Percentiles rank a stretch among this genome's conserved stretches.
phyloP scores from a whole-genome alignment of 305 asterid genomes.

The Euphrasia arctica region DNA sequence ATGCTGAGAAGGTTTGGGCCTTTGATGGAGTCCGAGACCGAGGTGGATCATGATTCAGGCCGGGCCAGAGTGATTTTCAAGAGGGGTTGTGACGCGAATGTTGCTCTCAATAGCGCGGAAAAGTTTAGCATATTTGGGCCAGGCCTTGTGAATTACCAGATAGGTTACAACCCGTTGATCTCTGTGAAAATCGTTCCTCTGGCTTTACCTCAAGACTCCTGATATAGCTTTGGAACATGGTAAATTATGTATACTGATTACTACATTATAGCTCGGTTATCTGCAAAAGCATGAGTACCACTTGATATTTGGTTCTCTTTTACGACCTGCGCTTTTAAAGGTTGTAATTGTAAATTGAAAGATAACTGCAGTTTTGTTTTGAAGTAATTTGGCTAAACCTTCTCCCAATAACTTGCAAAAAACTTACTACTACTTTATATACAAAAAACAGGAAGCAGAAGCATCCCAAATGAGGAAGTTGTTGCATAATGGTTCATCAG shows the following conservation, averaged over 20 bases:
- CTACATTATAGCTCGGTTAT: neutral
- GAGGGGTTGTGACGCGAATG: constrained; percentile 81
- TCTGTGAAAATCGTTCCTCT: constrained; percentile 45
- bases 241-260: constrained; percentile 31
- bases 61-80: constrained; percentile 78
- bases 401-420: too few relatives aligned
- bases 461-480: constrained; percentile 19
- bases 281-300: neutral
- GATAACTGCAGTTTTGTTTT: too few relatives aligned
- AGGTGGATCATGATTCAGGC: constrained; percentile 55
- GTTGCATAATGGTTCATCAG: constrained; percentile 20
- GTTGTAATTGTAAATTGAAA: too few relatives aligned
- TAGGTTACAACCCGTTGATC: constrained; percentile 59
- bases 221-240: constrained; percentile 25
- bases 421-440: neutral
- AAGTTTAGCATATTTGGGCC: constrained; percentile 75
- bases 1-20: constrained; percentile 83
- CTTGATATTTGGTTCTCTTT: neutral
- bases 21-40: constrained; percentile 80
- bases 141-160: constrained; percentile 58
- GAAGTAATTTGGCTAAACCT: too few relatives aligned
- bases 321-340: neutral
- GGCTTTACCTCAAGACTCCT: constrained; percentile 21
- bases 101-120: constrained; percentile 64
- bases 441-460: neutral